Evolutionary conservation across 345 rosid species (phyloP), one percentile per base, ranked within the genome.

Genomic region (Sonneratia caseolaris): DNA sequence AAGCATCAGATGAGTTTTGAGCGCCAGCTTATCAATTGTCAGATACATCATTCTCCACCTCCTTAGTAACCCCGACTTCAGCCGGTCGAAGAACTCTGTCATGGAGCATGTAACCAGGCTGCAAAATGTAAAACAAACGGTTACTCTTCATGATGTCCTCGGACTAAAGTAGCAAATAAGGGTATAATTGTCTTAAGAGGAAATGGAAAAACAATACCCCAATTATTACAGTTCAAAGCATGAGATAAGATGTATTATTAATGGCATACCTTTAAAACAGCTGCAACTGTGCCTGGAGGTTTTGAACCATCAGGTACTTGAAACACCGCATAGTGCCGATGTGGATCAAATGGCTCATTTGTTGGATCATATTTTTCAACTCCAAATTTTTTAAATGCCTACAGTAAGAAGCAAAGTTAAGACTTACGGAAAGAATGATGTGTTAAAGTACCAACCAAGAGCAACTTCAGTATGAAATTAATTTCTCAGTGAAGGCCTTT

Each of bases 11-110:
- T 11, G 66, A 12, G 18, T n/a, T 24, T 36, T 4, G 37, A 11
- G 27, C 16, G 35, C 40, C 43, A 24, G 36, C 40, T 19, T 12
- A 21, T 66, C 37, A 49, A 15, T 70, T 73, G 70, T 73, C 77
- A 2, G 69, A 74, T 47, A 76, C 72, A 19, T 77, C 79, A 35
- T 71, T 71, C 71, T 84, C 89, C 66, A 68, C 84, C 51, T 47
- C 51, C 51, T 47, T 47, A 68, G 96, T 93, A 32, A 93, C 98
- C 38, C 98, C 94, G 38, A 93, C 98, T 75, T 93, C 94, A 12
- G 97, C 98, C 12, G 98, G 97, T 70, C 97, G 86, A 72, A 93
- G 87, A 38, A 89, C 91, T 73, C 96, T 83, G 59, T 91, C 96
- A 19, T 82, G 76, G 24, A 93, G 84, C 66, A 77, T 74, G 80